Evolutionary conservation across 1,139 yeast species (phyloP).

Genomic region (Diutina siamensis): DNA sequence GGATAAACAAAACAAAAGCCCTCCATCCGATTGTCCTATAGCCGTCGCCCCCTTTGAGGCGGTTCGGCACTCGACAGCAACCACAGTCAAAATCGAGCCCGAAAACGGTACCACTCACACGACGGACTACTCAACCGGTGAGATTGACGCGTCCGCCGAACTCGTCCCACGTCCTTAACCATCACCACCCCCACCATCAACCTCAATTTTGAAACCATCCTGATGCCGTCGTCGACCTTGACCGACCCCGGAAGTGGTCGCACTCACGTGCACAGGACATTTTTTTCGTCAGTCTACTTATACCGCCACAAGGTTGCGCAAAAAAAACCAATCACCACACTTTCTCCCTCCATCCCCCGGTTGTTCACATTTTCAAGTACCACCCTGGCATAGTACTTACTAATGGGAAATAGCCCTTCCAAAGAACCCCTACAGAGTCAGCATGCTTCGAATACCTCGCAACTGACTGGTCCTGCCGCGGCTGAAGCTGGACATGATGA

Average conservation of each 20-base stretch:
- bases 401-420: conserved; percentile 6
- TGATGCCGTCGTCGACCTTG: neutral
- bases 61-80: too few species aligned
- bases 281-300: neutral
- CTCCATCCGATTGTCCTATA: too few species aligned
- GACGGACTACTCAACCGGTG: too few species aligned
- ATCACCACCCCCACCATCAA: neutral
- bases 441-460: conserved; percentile 6
- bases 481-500: conserved; percentile 4
- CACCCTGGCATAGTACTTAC: neutral
- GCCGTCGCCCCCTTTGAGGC: too few species aligned
- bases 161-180: neutral
- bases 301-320: neutral
- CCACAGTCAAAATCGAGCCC: too few species aligned
- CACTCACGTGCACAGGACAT: neutral
- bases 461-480: neutral
- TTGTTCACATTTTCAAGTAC: neutral
- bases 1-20: too few species aligned
- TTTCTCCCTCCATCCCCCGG: neutral
- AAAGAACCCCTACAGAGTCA: conserved; percentile 6
- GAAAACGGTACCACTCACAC: too few species aligned
- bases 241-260: neutral
- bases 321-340: neutral
- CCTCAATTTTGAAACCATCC: neutral
- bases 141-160: too few species aligned